Base-by-base conservation (phyloP, 352 stramenopile species). In the Pythium brachiatum region DNA sequence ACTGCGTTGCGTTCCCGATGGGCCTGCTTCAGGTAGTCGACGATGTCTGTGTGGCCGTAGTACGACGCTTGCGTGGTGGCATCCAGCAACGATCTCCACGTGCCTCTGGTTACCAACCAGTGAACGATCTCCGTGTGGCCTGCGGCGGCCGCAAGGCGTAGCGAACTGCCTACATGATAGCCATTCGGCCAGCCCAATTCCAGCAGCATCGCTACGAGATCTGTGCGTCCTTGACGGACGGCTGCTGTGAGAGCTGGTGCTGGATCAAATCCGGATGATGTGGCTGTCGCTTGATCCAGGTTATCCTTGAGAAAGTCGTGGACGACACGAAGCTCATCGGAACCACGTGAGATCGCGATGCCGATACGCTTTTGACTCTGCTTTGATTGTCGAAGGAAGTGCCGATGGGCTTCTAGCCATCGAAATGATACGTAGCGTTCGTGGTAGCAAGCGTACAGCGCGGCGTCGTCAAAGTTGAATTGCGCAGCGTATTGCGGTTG, bases 61-160 rank as follows among this genome's bases (percentile, higher is more conserved):
- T 55, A 62, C 44, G 44, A 54, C 15, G 56, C 43, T 32, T 62
- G 44, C 43, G 20, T 55, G 6, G 47, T 53, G 2, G 56, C 56
- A 27, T 62, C 56, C 7, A 62, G 31, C 12, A 62, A 15, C 15
- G 56, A 62, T 1, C 27, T 32, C 56, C 56, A 62, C 20, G 46
- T 38, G 41, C 56, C 56, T 15, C 38, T 41, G 1, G 44, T 36
- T 7, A 62, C 20, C 2, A 62, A 21, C 15, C 38, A 7, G 1
- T 8, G 13, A 29, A 62, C 56, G 31, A 55, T 62, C 16, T 54
- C 44, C 4, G 23, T 13, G 13, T 50, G 31, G n/a, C 56, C 56
- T 20, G 25, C 39, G 8, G 44, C 56, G 2, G 56, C 44, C 1
- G 56, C 31, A 9, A 54, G 31, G 1, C 56, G 56, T 6, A 55